A percentile compares a stretch with the other conserved stretches of the same genome.
Evolutionary conservation across 176 grass and related monocot species (phyloP).

Genomic region (Aegilops tauschii): DNA sequence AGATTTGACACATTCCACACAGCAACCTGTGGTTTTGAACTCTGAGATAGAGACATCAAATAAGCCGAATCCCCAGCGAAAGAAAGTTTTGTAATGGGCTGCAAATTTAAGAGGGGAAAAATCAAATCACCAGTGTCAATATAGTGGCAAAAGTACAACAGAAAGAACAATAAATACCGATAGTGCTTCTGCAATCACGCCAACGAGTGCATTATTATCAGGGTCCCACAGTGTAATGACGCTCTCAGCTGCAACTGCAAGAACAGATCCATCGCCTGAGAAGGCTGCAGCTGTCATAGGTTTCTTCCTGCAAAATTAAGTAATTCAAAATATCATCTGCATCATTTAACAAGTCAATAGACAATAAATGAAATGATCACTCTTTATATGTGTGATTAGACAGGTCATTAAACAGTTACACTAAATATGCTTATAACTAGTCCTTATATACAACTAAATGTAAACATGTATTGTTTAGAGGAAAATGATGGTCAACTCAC

Average conservation of each 20-base stretch:
- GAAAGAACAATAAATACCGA: conserved; percentile 56
- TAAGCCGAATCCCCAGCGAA: conserved; percentile 69
- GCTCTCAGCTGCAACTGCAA: conserved; percentile 84
- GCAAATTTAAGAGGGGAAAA: conserved; percentile 26
- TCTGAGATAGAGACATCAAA: conserved; percentile 65
- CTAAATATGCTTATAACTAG: not conserved
- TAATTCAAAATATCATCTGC: not conserved
- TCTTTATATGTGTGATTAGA: not conserved
- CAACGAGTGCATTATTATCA: conserved; percentile 75
- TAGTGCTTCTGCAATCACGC: conserved; percentile 78
- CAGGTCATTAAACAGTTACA: not conserved
- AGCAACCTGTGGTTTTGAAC: conserved; percentile 69
- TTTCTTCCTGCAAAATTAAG: conserved; percentile 64
- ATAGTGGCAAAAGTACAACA: not conserved
- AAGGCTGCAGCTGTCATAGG: conserved; percentile 83
- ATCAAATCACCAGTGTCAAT: conserved; percentile 6
- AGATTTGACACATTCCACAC: conserved; percentile 82
- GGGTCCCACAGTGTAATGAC: conserved; percentile 92
- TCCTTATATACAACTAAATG: not conserved
- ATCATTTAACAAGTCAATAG: not conserved
- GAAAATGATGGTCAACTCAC: conserved; percentile 45
- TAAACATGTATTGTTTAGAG: not conserved
- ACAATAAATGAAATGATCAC: conserved; percentile 4
- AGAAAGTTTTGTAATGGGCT: conserved; percentile 73
- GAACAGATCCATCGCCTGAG: conserved; percentile 91